Percentiles rank a stretch among this genome's conserved stretches.
Conservation (phyloP, 108 stramenopile genomes). For the Skeletonema tropicum region DNA sequence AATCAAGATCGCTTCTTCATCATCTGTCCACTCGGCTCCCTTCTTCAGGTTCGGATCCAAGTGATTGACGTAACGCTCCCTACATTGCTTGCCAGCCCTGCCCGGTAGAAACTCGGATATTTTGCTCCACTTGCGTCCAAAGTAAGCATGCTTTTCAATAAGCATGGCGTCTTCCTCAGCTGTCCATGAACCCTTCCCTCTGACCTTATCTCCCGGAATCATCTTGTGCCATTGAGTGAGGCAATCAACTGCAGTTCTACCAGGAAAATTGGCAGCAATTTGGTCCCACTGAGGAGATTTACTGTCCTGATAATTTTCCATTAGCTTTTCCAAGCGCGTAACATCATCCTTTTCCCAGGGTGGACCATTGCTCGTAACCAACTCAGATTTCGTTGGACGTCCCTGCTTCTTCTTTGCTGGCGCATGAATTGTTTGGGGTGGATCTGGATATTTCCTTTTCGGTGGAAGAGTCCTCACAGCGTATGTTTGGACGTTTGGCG, state of each 20-base stretch:
- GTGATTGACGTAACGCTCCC: constrained; percentile 98
- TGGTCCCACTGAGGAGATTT: constrained; percentile 79
- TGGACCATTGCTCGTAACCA: not conserved
- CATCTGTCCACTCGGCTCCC: constrained; percentile 92
- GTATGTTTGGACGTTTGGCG: not conserved
- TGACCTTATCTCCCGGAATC: constrained; percentile 71
- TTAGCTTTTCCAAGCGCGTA: not conserved
- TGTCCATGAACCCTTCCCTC: constrained; percentile 89
- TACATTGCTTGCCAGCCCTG: constrained; percentile 97
- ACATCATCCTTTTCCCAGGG: not conserved
- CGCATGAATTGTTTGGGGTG: not conserved
- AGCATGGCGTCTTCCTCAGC: constrained; percentile 77
- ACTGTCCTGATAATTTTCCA: constrained; percentile 11
- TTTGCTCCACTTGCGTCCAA: constrained; percentile 92
- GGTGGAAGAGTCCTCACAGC: not conserved
- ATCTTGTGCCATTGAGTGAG: constrained; percentile 77
- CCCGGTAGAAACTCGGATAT: constrained; percentile 95
- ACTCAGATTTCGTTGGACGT: not conserved
- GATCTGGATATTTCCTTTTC: constrained; percentile 2
- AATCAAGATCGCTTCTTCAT: constrained; percentile 92
- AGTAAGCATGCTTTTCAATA: constrained; percentile 55
- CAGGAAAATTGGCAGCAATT: constrained; percentile 66
- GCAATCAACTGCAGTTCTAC: constrained; percentile 78
- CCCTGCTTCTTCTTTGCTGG: not conserved
- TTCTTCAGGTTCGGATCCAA: constrained; percentile 92